Evolutionary conservation across 176 grass and related monocot genomes (phyloP).

Genomic region (Pontederia crassipes): DNA sequence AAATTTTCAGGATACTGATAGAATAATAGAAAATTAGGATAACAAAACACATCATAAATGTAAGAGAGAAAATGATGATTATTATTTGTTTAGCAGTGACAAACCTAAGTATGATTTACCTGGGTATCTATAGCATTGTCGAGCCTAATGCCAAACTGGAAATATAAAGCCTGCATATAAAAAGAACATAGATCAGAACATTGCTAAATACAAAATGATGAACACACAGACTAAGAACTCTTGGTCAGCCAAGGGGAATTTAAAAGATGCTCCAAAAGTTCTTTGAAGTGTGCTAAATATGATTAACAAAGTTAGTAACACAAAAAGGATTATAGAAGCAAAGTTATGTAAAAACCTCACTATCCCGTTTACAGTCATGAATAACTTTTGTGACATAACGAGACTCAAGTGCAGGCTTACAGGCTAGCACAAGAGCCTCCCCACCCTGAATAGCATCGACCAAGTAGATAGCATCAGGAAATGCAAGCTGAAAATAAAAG

Average conservation of each 20-base stretch:
- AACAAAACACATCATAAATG: neutral
- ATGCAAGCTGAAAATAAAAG: slow-evolving; percentile 55
- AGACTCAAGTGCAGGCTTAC: slow-evolving; percentile 87
- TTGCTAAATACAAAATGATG: neutral
- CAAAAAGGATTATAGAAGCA: neutral
- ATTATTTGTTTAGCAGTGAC: neutral
- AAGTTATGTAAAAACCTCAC: slow-evolving; percentile 49
- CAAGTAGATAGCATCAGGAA: slow-evolving; percentile 77
- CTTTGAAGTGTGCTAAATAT: no score
- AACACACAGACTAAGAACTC: neutral
- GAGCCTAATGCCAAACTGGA: slow-evolving; percentile 95
- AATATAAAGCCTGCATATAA: slow-evolving; percentile 77
- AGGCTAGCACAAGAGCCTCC: slow-evolving; percentile 60
- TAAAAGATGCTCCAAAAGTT: no score
- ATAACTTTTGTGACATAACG: slow-evolving; percentile 80
- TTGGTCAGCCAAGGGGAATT: no score
- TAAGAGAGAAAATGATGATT: neutral
- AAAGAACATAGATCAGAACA: neutral
- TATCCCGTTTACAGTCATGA: slow-evolving; percentile 97
- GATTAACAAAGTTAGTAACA: no score
- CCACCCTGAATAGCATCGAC: slow-evolving; percentile 87
- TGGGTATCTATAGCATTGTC: slow-evolving; percentile 95
- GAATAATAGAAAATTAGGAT: no score
- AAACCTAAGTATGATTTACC: slow-evolving; percentile 28
- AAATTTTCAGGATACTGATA: no score